These are phyloP conservation scores for Cladosporium velox DNA, from an alignment of 2,329 filamentous ascomycete species.

Conservation along the genomic window DNA sequence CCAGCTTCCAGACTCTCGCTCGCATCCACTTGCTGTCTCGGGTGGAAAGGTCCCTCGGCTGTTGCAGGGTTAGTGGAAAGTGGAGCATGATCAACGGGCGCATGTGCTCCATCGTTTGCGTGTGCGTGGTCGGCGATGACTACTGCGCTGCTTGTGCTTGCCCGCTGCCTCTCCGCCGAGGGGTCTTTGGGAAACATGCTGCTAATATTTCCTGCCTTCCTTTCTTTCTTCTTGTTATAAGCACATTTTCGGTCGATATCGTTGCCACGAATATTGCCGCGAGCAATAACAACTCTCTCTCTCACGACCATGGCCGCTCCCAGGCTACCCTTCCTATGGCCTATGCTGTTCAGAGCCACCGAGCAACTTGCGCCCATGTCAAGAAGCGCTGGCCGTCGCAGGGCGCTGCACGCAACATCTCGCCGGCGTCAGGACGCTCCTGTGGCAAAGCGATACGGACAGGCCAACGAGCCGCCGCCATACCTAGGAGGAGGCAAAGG, in stretches of 20 bases:
- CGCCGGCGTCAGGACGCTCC: slow-evolving; percentile 35
- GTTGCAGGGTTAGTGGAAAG: slow-evolving; percentile 6
- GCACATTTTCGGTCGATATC: background rate
- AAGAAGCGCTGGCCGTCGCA: slow-evolving; percentile 30
- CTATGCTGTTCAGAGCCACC: slow-evolving; percentile 44
- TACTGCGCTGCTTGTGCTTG: background rate
- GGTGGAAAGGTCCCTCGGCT: slow-evolving; percentile 2
- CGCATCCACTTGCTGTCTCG: background rate
- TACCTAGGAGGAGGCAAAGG: slow-evolving; percentile 38
- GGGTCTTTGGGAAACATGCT: slow-evolving; percentile 5
- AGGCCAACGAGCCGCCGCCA: slow-evolving; percentile 49
- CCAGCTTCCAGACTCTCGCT: background rate
- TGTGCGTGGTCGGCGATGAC: slow-evolving; percentile 7
- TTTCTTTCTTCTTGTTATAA: slow-evolving; percentile 1
- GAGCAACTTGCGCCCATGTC: slow-evolving; percentile 27
- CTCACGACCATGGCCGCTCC: slow-evolving; percentile 40
- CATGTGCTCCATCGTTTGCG: background rate
- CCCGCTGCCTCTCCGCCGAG: slow-evolving; percentile 8
- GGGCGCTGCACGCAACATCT: slow-evolving; percentile 38
- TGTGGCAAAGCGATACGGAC: slow-evolving; percentile 47
- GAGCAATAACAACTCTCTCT: background rate
- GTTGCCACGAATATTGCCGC: background rate
- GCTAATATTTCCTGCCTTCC: background rate
- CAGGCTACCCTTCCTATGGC: slow-evolving; percentile 51
- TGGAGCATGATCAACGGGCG: background rate